Percentiles rank a stretch among this genome's conserved stretches.
These are phyloP conservation scores for Oryza coarctata DNA, from an alignment of 176 grass and related monocot genomes.

Conservation along the genomic window DNA sequence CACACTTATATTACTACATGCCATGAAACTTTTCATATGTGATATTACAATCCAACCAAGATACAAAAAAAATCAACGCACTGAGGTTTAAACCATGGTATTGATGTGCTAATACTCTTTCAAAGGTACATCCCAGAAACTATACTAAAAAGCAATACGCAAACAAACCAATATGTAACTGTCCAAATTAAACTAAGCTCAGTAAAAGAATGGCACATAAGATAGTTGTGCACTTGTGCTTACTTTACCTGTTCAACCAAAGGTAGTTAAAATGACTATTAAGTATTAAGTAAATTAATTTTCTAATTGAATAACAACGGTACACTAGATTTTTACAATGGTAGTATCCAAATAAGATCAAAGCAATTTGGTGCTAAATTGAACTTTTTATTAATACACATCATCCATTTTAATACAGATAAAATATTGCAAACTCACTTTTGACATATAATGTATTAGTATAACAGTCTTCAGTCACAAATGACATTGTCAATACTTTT, in stretches of 20 bases:
- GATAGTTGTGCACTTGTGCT: not conserved
- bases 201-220: not conserved
- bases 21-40: conserved; percentile 21
- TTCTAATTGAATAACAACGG: not conserved
- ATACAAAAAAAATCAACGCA: not conserved
- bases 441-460: not conserved
- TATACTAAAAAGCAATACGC: not conserved
- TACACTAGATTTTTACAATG: not conserved
- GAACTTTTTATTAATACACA: conserved; percentile 6
- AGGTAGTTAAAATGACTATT: not conserved
- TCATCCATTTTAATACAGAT: not conserved
- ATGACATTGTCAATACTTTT: not conserved
- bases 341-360: not conserved
- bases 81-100: not conserved
- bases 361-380: not conserved
- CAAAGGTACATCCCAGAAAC: not conserved
- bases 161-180: not conserved
- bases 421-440: not conserved
- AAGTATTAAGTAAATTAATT: not conserved
- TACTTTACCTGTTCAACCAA: not conserved
- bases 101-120: not conserved
- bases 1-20: conserved; percentile 9
- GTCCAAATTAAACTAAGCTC: not conserved
- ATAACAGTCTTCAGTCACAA: not conserved
- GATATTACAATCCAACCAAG: conserved; percentile 8